Percentiles rank a stretch among this genome's conserved stretches.
These are phyloP conservation scores for Leishmania lainsoni DNA, from an alignment of 208 protist genomes.

Conservation along the genomic window DNA sequence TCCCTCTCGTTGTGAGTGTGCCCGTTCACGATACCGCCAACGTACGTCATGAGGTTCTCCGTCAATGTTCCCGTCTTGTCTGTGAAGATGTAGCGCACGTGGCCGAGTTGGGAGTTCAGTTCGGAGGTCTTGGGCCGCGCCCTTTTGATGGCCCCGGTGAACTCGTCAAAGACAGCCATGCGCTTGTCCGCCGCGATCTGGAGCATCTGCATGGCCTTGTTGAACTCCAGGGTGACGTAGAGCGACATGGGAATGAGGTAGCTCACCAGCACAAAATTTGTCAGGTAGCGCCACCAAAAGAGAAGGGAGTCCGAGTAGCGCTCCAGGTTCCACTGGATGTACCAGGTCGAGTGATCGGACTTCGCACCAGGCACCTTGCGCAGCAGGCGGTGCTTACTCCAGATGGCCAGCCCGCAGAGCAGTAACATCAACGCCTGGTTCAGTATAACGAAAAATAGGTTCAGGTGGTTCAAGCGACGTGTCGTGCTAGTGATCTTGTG, in stretches of 20 bases:
- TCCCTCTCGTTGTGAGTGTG: slow-evolving; percentile 55
- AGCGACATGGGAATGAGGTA: slow-evolving; percentile 89
- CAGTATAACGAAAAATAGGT: slow-evolving; percentile 69
- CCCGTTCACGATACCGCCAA: slow-evolving; percentile 54
- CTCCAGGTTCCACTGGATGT: slow-evolving; percentile 65
- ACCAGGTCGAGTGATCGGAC: slow-evolving; percentile 53
- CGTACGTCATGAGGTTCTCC: slow-evolving; percentile 90
- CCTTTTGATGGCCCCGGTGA: slow-evolving; percentile 50
- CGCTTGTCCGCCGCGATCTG: slow-evolving; percentile 74
- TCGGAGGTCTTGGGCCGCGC: slow-evolving; percentile 82
- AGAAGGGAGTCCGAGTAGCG: slow-evolving; percentile 41
- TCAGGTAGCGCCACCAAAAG: slow-evolving; percentile 80
- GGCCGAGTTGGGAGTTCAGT: slow-evolving; percentile 85
- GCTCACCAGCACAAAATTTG: slow-evolving; percentile 85
- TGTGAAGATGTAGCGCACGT: slow-evolving; percentile 89
- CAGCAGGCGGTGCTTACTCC: slow-evolving; percentile 41
- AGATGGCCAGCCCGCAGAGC: slow-evolving; percentile 54
- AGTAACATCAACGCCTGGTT: slow-evolving; percentile 66
- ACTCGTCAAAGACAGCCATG: slow-evolving; percentile 78
- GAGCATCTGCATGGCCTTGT: slow-evolving; percentile 84
- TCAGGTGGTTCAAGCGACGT: slow-evolving; percentile 79
- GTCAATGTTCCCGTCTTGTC: slow-evolving; percentile 93
- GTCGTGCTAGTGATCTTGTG: slow-evolving; percentile 72
- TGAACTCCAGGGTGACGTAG: slow-evolving; percentile 90
- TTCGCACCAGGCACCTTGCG: slow-evolving; percentile 25